Evolutionary conservation across 1,139 yeast species (phyloP), one percentile per base, ranked within the genome.

Genomic region (Candida sp.): DNA sequence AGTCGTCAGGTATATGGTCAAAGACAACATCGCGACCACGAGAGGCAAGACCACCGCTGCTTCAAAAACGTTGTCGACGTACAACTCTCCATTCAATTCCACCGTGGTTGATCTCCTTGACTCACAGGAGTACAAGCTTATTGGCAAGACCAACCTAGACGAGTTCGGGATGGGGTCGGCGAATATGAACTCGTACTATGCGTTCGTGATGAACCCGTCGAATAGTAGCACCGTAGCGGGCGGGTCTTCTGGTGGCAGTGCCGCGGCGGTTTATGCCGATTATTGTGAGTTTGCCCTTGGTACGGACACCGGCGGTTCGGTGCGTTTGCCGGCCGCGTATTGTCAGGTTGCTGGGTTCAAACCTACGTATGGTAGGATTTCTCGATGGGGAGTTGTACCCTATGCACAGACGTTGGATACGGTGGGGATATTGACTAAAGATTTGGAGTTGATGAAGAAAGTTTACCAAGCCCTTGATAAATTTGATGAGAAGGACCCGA

Each of bases 91-190:
- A 0, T 92, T 81, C 63, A 85, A 88, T 56, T 90, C 98, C 5
- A 90, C 98, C 0, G 89, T 87, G 2, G 83, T 84, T 0, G 58
- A 67, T 1, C 71, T 85, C 7, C 67, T 94, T n/a, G 66, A 75
- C 12, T 59, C 67, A 0, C 74, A 78, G 3, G 90, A 92, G 0
- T 77, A 80, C 26, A 60, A 67, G 0, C 64, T 86, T n/a, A 70
- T 85, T 0, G 98, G 97, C 0, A 94, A 93, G 67, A 81, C 96
- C n/a, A 94, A 94, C 60, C 75, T 96, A 81, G 99, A 96, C 70
- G 98, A 96, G 69, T 96, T 94, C 72, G 99, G 96, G 1, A 96
- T 96, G 99, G 99, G 99, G 2, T 85, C 90, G 4, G 78, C 86
- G 1, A 86, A 67, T 61, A 78, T 81, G 38, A 80, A 76, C 63